Evolutionary conservation across 768 basidiomycete genomes (phyloP), one percentile per base, ranked within the genome.

Genomic region (Lepiota venenata): DNA sequence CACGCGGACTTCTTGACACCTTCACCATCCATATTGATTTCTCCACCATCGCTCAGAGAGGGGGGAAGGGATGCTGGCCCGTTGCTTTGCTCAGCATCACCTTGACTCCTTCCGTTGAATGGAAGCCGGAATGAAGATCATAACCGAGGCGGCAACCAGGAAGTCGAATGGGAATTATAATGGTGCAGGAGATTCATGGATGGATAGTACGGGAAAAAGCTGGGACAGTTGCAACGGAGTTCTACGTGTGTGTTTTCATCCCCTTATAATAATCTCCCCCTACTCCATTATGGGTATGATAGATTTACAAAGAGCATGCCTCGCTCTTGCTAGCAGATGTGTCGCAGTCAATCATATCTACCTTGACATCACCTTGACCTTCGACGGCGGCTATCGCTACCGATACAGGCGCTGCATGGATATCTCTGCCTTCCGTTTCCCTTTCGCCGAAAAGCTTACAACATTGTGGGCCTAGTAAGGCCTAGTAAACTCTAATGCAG

Each of bases 231-330:
- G 22, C 81, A 80, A 63, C 71, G 70, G n/a, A 74, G 74, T 52
- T 69, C 77, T 37, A 79, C 78, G 84, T 87, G 62, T 58, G 82
- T 81, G n/a, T n/a, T 45, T 50, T 35, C 45, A 15, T 49, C 22
- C 15, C 27, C 49, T 37, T 49, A 29, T 44, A 5, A 11, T n/a
- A n/a, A 44, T 18, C 3, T 47, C 35, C 25, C 38, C 11, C 14
- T 18, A 1, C n/a, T 44, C 15, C 2, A 2, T 16, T 46, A 5
- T 27, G 6, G 35, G 40, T 2, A 45, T 14, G 25, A 25, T 56
- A 89, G 87, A n/a, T 79, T 88, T 61, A 71, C 81, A 14, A 87
- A 83, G 60, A 86, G 67, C 83, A 85, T 18, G 87, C 87, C 0
- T 86, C 87, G 0, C 59, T 79, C 1, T 74, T 89, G 25, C 63